A percentile compares a stretch with the other conserved stretches of the same genome.
phyloP scores from a whole-genome alignment of 2,329 filamentous ascomycete species.

The Bimuria novae-zelandiae region DNA sequence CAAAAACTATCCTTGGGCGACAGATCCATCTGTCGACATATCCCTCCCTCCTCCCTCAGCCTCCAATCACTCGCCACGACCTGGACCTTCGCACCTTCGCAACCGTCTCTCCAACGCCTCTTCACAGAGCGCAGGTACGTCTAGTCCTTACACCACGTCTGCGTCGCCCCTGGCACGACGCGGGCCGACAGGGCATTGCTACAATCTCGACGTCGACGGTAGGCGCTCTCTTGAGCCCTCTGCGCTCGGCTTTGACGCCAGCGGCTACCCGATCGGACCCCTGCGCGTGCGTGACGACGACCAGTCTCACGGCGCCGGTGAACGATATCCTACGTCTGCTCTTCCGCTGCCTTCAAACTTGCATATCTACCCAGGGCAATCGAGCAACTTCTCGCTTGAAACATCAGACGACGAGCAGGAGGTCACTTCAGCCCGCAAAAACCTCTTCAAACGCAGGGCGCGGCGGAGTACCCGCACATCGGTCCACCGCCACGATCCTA shows the following conservation, averaged over 20 bases:
- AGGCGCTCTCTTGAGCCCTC: slow-evolving; percentile 3
- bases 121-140: slow-evolving; percentile 23
- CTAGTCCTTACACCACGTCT: slow-evolving; percentile 20
- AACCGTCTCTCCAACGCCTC: slow-evolving; percentile 34
- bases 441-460: slow-evolving; percentile 26
- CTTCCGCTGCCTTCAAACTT: slow-evolving; percentile 49
- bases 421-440: slow-evolving; percentile 26
- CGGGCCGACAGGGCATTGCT: slow-evolving; percentile 3
- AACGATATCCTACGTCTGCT: slow-evolving; percentile 55
- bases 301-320: slow-evolving; percentile 47
- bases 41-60: slow-evolving; percentile 45
- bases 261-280: slow-evolving; percentile 17
- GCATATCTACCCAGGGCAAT: slow-evolving; percentile 29
- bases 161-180: slow-evolving; percentile 24
- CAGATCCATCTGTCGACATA: slow-evolving; percentile 45
- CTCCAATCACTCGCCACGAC: slow-evolving; percentile 30
- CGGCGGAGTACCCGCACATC: slow-evolving; percentile 13
- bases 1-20: slow-evolving; percentile 54
- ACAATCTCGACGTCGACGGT: slow-evolving; percentile 7
- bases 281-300: slow-evolving; percentile 30
- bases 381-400: slow-evolving; percentile 26
- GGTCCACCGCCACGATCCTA: not conserved
- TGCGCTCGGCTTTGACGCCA: slow-evolving; percentile 14
- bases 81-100: slow-evolving; percentile 37
- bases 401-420: slow-evolving; percentile 34